phyloP scores from a whole-genome alignment of 176 grass and related monocot genomes.

The Chloris gayana region DNA sequence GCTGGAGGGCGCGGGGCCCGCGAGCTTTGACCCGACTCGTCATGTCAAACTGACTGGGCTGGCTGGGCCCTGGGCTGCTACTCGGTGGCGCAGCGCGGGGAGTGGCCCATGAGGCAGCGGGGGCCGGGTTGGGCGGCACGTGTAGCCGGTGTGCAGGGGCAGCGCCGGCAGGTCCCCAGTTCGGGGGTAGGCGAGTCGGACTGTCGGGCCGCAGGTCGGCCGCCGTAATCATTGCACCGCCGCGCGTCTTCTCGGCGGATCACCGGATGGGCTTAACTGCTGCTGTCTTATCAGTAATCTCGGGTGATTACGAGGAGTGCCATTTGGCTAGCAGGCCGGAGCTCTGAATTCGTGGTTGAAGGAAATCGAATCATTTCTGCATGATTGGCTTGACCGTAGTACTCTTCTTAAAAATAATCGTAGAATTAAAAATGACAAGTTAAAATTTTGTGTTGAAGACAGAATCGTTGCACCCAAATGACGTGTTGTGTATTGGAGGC shows the following conservation, averaged over 20 bases:
- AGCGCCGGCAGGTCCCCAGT: constrained; percentile 80
- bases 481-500: no score
- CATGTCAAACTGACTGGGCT: constrained; percentile 45
- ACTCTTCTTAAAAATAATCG: no score
- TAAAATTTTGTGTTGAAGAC: no score
- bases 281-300: constrained; percentile 14
- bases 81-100: not conserved
- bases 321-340: not conserved
- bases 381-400: not conserved
- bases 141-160: constrained; percentile 59
- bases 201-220: constrained; percentile 50
- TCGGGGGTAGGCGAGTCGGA: constrained; percentile 52
- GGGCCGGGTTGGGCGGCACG: constrained; percentile 41
- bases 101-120: constrained; percentile 8
- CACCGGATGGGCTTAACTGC: constrained; percentile 19
- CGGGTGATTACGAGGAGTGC: constrained; percentile 7
- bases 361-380: not conserved
- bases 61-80: not conserved
- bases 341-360: constrained; percentile 8
- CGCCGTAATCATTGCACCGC: constrained; percentile 69
- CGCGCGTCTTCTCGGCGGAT: not conserved
- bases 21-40: constrained; percentile 53
- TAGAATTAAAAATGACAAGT: no score
- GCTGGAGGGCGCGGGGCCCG: constrained; percentile 3
- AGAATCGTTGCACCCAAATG: no score